Conservation (phyloP, 352 stramenopile genomes). For the Phytophthora pini region DNA sequence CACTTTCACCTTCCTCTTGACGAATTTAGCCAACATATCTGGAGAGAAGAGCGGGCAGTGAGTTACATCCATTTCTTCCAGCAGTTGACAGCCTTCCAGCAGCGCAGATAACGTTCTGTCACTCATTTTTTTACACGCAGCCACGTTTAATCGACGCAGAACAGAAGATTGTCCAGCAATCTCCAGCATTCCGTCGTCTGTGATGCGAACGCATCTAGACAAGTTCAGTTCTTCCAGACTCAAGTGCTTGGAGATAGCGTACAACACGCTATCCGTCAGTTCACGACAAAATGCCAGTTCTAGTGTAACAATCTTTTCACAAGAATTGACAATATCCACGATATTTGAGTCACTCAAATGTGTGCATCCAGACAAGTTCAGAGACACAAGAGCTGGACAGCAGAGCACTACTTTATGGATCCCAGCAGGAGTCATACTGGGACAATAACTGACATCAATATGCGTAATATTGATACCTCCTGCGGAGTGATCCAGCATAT, state of each 20-base stretch:
- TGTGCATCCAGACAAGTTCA: constrained; percentile 87
- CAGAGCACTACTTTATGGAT: constrained; percentile 65
- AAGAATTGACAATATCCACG: constrained; percentile 74
- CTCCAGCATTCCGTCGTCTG: constrained; percentile 85
- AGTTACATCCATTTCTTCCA: constrained; percentile 81
- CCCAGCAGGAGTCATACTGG: constrained; percentile 56
- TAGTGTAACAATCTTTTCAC: constrained; percentile 70
- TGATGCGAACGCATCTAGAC: constrained; percentile 76
- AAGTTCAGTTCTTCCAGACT: constrained; percentile 83
- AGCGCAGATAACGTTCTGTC: constrained; percentile 61
- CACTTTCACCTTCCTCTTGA: constrained; percentile 61
- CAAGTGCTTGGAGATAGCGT: constrained; percentile 74
- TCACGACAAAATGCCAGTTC: constrained; percentile 85
- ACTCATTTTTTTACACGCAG: constrained; percentile 85
- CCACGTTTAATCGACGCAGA: constrained; percentile 71
- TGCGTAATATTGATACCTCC: constrained; percentile 51
- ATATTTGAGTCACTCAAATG: constrained; percentile 75
- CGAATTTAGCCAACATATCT: constrained; percentile 60
- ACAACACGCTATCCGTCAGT: constrained; percentile 77
- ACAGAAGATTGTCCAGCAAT: constrained; percentile 76
- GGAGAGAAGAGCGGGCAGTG: constrained; percentile 78
- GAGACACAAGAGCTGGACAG: constrained; percentile 64
- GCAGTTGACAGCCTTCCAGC: constrained; percentile 54
- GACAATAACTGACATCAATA: constrained; percentile 87
- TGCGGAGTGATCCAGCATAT: constrained; percentile 70